These are phyloP conservation scores for Phaseolus lunatus DNA, from an alignment of 306 rosid species.

Conservation along the genomic window DNA sequence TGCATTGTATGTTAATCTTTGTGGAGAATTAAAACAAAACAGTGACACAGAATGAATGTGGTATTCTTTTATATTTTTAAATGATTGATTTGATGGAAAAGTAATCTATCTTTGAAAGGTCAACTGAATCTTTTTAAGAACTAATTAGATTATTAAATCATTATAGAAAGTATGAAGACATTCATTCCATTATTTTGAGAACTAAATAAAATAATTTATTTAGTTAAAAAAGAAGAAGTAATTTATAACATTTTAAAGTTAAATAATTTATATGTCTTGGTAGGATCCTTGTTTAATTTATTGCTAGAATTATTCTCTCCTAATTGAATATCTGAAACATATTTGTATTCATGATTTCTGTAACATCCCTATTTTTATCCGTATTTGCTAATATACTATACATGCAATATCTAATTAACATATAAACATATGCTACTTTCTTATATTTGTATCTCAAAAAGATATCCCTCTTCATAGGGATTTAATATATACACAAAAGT, in stretches of 20 bases:
- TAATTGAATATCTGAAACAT: neutral
- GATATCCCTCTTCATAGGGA: too few species aligned
- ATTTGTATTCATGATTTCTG: too few species aligned
- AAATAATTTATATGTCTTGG: too few species aligned
- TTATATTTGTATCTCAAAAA: too few species aligned
- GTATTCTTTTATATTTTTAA: neutral
- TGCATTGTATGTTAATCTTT: neutral
- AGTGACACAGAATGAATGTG: neutral
- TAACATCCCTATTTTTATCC: too few species aligned
- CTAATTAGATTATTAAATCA: neutral
- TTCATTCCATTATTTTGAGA: neutral
- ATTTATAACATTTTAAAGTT: too few species aligned
- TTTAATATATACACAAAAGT: too few species aligned
- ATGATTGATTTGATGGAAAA: neutral
- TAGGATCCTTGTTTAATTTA: neutral
- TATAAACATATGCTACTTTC: too few species aligned
- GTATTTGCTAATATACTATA: too few species aligned
- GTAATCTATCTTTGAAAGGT: neutral
- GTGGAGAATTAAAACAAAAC: neutral
- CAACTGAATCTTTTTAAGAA: neutral
- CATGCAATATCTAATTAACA: too few species aligned
- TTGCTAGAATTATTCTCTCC: neutral
- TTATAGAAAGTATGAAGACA: too few species aligned
- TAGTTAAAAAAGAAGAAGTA: too few species aligned
- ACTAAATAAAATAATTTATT: neutral